Percentiles rank a stretch among this genome's conserved stretches.
Evolutionary conservation across 1,284 basidiomycete species (phyloP).

Genomic region (Boletus smithii): DNA sequence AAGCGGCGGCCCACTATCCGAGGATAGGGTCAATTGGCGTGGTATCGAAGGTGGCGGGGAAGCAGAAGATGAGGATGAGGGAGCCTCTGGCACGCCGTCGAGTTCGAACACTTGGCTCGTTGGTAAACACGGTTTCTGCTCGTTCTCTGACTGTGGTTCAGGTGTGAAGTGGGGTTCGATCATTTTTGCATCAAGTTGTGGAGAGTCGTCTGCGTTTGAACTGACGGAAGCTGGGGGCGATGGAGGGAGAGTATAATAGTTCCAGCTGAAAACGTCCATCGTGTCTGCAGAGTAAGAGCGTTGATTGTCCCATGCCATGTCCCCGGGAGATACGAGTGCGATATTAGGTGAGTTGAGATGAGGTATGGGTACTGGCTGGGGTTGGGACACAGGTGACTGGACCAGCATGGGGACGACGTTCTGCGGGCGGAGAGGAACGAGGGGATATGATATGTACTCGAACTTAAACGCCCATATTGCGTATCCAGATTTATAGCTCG

Average conservation of each 20-base stretch:
- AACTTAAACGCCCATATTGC: slow-evolving; percentile 21
- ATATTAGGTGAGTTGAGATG: slow-evolving; percentile 52
- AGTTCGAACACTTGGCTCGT: slow-evolving; percentile 72
- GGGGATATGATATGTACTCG: slow-evolving; percentile 19
- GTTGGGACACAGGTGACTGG: slow-evolving; percentile 30
- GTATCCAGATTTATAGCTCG: slow-evolving; percentile 32
- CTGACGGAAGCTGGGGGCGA: slow-evolving; percentile 51
- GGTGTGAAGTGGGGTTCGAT: slow-evolving; percentile 49
- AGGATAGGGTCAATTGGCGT: slow-evolving; percentile 28
- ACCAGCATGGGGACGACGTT: slow-evolving; percentile 12
- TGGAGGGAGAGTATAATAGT: slow-evolving; percentile 47
- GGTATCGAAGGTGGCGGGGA: slow-evolving; percentile 39
- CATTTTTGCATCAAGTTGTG: slow-evolving; percentile 43
- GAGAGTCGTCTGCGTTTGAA: slow-evolving; percentile 44
- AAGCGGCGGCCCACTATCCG: slow-evolving; percentile 25
- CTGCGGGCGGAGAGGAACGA: slow-evolving; percentile 10
- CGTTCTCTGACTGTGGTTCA: slow-evolving; percentile 42
- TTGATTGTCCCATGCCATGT: slow-evolving; percentile 47
- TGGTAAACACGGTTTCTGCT: slow-evolving; percentile 57
- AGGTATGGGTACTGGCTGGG: slow-evolving; percentile 48
- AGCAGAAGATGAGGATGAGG: slow-evolving; percentile 34
- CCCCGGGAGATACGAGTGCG: slow-evolving; percentile 43
- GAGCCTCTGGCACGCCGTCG: slow-evolving; percentile 32
- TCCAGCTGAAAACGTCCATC: slow-evolving; percentile 43
- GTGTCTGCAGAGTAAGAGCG: slow-evolving; percentile 38